Evolutionary conservation across 192 early-diverging fungal genomes (phyloP), one percentile per base, ranked within the genome.

Genomic region (Umbelopsis isabellina): DNA sequence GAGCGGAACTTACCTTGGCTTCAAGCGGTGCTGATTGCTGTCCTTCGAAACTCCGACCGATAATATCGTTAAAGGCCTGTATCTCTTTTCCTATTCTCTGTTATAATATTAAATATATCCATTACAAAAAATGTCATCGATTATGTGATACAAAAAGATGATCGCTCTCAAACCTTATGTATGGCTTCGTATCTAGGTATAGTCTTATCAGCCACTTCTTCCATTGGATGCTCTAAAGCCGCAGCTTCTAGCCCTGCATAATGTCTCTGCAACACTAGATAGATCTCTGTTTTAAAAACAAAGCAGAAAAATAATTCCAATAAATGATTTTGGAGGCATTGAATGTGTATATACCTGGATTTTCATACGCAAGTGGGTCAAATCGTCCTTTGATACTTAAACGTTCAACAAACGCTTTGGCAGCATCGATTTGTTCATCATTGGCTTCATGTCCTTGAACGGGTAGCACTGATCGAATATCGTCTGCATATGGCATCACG

Each of bases 401-500:
- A 35, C 48, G 46, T 9, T 71, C 55, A 18, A 71, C 48, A 48
- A 71, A 49, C 47, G 33, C 44, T 20, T 65, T 71, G 9, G 48
- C 27, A 33, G 44, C 41, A 64, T 65, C 70, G 9, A 71, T 46
- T 49, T 71, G 44, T 44, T 65, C 45, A 48, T 33, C 46, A 18
- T 20, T 49, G 3, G 58, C 53, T 49, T 61, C 55, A 35, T 15
- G 55, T 15, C 18, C 27, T 15, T 35, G 27, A 16, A 27, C 33
- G 12, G 75, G 67, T 33, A 81, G 84, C 13, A 81, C 33, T 10
- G 71, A 58, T 46, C 93, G 80, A 46, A 90, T 80, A 67, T 95
- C 93, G 68, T 95, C 92, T n/a, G 83, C 86, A 82, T 86, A 95
- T 18, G 93, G 93, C 30, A 95, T 64, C 30, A 72, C 76, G 45